Base-by-base conservation (phyloP, 305 asterid genomes). In the Coffea humblotiana region DNA sequence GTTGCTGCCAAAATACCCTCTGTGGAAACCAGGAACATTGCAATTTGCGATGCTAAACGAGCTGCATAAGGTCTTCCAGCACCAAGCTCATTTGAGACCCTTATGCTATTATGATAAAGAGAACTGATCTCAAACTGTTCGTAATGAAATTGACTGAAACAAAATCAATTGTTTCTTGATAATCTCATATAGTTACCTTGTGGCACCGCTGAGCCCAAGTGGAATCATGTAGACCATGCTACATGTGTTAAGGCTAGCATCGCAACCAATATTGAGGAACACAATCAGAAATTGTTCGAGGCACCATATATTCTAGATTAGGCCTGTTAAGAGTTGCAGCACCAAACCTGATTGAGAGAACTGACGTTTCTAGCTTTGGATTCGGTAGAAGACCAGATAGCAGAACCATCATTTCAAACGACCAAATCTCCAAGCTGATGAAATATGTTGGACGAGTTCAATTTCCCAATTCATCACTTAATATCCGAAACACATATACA, bases 1-100 rank as follows among this genome's bases (percentile, higher is more conserved):
- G 56, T 45, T 37, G 80, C 85, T 27, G 47, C 63, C 76, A 72
- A 49, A 27, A 21, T 49, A 27, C 45, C 76, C 18, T 72, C 76
- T 25, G 60, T 73, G 6, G 66, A 47, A 65, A 79, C 79, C 77
- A 82, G 13, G 32, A 66, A 19, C 54, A 76, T 64, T 56, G 85
- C 70, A 51, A 64, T 78, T 32, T 11, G 35, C 4, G 58, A 65
- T 56, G 81, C 85, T 66, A 82, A 71, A 65, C 56, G 82, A 54
- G 85, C 85, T 43, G 58, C 64, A 40, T 78, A 32, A 21, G 82
- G 79, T 68, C 52, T 63, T 77, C 79, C 79, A 52, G 82, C 85
- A 16, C 85, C 85, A 27, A 82, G 32, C 35, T 78, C 85, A n/a
- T 82, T 82, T 21, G 85, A 66, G 69, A 82, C 77, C 43, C 82